Evolutionary conservation across 2,329 filamentous ascomycete species (phyloP).

Genomic region (Sporothrix brunneoviolacea): DNA sequence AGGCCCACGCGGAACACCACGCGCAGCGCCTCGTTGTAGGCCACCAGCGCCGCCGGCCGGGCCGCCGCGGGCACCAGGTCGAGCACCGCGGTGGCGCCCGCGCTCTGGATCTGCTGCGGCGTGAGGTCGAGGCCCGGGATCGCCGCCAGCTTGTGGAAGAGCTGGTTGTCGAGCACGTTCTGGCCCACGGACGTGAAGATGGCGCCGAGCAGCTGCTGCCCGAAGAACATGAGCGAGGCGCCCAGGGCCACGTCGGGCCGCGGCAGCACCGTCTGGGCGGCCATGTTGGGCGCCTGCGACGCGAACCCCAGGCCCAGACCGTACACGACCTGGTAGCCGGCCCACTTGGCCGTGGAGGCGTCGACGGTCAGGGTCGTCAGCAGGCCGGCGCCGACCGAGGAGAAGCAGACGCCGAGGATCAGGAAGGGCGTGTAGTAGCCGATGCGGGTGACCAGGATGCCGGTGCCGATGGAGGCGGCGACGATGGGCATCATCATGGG

Average conservation of each 20-base stretch:
- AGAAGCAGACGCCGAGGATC: slow-evolving; percentile 31
- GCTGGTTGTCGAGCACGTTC: slow-evolving; percentile 37
- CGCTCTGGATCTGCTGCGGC: slow-evolving; percentile 2
- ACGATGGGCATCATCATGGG: slow-evolving; percentile 37
- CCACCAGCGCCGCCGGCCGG: slow-evolving; percentile 20
- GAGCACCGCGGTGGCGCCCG: slow-evolving; percentile 11
- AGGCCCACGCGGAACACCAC: slow-evolving; percentile 49
- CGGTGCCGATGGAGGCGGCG: slow-evolving; percentile 34
- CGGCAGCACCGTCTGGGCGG: slow-evolving; percentile 39
- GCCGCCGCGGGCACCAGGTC: background rate
- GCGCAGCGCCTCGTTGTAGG: slow-evolving; percentile 51
- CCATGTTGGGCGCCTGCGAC: slow-evolving; percentile 40
- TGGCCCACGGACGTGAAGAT: slow-evolving; percentile 40
- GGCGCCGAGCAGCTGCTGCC: slow-evolving; percentile 39
- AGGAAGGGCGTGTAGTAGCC: slow-evolving; percentile 42
- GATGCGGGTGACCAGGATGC: slow-evolving; percentile 29
- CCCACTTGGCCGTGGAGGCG: slow-evolving; percentile 27
- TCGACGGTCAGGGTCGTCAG: slow-evolving; percentile 31
- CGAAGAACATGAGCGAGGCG: slow-evolving; percentile 37
- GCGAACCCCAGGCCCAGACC: slow-evolving; percentile 37
- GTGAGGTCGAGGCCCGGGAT: slow-evolving; percentile 24
- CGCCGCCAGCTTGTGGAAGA: slow-evolving; percentile 28
- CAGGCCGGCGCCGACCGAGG: slow-evolving; percentile 35
- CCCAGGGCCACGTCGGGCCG: slow-evolving; percentile 36
- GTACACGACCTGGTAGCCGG: slow-evolving; percentile 39